Evolutionary conservation across 1,284 basidiomycete genomes (phyloP).

Genomic region (Ceratobasidium sp.): DNA sequence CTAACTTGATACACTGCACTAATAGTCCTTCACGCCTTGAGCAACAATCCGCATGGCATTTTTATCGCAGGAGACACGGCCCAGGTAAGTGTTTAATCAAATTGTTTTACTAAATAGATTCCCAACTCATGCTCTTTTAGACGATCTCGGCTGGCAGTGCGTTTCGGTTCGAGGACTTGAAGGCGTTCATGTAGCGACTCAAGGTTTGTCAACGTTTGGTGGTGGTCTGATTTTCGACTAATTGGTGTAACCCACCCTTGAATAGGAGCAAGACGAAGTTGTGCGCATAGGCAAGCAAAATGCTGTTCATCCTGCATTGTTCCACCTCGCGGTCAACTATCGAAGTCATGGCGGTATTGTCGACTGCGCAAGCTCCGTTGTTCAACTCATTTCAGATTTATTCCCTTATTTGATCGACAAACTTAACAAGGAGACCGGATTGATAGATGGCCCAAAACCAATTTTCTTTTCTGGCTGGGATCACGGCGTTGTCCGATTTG

Average conservation of each 20-base stretch:
- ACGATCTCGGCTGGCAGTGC: slow-evolving; percentile 74
- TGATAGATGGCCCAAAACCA: slow-evolving; percentile 62
- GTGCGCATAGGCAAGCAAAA: slow-evolving; percentile 41
- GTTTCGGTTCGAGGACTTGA: slow-evolving; percentile 74
- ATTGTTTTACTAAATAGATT: no score
- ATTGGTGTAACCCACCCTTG: neutral
- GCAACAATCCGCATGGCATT: slow-evolving; percentile 67
- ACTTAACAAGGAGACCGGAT: slow-evolving; percentile 40
- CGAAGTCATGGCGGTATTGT: slow-evolving; percentile 34
- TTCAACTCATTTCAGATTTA: slow-evolving; percentile 61
- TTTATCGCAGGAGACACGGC: slow-evolving; percentile 84
- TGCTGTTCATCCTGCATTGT: slow-evolving; percentile 54
- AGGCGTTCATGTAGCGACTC: slow-evolving; percentile 64
- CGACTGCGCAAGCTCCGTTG: slow-evolving; percentile 53
- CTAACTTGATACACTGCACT: neutral
- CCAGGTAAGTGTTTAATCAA: slow-evolving; percentile 43
- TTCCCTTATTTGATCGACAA: slow-evolving; percentile 72
- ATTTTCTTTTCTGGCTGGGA: slow-evolving; percentile 66
- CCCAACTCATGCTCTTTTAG: slow-evolving; percentile 45
- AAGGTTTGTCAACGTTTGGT: slow-evolving; percentile 54
- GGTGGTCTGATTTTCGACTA: neutral
- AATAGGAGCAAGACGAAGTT: slow-evolving; percentile 10
- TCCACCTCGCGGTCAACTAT: slow-evolving; percentile 55
- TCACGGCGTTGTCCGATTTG: slow-evolving; percentile 58
- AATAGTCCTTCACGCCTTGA: slow-evolving; percentile 65